A percentile compares a stretch with the other conserved stretches of the same genome.
phyloP scores from a whole-genome alignment of 345 rosid species.

The Bretschneidera sinensis region DNA sequence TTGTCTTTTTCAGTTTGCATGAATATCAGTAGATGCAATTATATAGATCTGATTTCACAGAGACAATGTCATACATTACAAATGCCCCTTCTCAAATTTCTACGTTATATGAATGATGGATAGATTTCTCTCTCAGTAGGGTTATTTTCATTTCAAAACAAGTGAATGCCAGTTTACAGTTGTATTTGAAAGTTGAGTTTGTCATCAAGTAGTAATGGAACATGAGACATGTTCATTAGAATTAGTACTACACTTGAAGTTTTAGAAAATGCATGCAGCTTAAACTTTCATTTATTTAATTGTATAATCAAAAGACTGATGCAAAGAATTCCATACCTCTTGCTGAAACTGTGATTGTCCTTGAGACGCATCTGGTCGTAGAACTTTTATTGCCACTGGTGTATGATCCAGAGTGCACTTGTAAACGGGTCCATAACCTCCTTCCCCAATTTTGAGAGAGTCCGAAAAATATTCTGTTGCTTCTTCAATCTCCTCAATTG shows the following conservation, averaged over 20 bases:
- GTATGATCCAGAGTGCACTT: constrained; percentile 35
- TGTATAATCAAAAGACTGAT: too few species aligned
- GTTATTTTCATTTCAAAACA: too few species aligned
- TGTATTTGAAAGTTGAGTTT: too few species aligned
- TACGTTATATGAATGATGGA: too few species aligned
- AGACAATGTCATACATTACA: too few species aligned
- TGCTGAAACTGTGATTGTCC: constrained; percentile 43
- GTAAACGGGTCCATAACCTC: constrained; percentile 39
- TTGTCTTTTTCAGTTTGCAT: too few species aligned
- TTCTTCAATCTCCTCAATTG: constrained; percentile 41
- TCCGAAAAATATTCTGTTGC: constrained; percentile 25
- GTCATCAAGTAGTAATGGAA: neutral
- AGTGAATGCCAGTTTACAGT: too few species aligned
- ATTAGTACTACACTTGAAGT: neutral
- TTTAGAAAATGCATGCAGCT: neutral
- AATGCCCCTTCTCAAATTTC: neutral
- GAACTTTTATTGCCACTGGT: constrained; percentile 37
- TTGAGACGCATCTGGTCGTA: constrained; percentile 39
- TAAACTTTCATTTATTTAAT: too few species aligned
- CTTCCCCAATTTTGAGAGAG: constrained; percentile 23
- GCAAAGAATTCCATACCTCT: constrained; percentile 22
- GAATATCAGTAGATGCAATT: neutral
- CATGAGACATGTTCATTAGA: too few species aligned
- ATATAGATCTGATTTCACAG: neutral
- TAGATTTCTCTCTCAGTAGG: too few species aligned